Evolutionary conservation across 768 basidiomycete species (phyloP).

Genomic region (Tricholomella constricta): DNA sequence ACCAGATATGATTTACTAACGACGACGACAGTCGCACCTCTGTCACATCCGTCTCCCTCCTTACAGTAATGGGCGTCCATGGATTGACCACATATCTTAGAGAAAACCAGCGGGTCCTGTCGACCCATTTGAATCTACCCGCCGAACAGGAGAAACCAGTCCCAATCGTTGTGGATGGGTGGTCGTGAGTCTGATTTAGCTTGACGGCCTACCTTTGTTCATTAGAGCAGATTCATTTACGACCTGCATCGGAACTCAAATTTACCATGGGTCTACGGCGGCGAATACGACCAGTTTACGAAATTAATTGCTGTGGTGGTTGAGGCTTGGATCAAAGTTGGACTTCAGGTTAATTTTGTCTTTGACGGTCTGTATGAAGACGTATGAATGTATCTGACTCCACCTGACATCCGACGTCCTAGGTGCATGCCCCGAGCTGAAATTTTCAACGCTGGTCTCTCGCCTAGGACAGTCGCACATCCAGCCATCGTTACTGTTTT

Average conservation of each 20-base stretch:
- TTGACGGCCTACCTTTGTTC: conserved; percentile 7
- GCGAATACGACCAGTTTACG: conserved; percentile 67
- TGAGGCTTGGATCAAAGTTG: conserved; percentile 67
- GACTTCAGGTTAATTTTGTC: conserved; percentile 69
- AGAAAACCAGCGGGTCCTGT: conserved; percentile 47
- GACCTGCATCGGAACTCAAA: conserved; percentile 58
- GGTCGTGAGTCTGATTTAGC: conserved; percentile 67
- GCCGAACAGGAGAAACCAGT: conserved; percentile 27
- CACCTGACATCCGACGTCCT: conserved; percentile 12
- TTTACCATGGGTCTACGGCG: conserved; percentile 85
- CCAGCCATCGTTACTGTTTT: conserved; percentile 71
- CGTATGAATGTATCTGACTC: conserved; percentile 7
- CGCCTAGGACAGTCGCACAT: conserved; percentile 61
- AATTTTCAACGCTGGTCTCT: conserved; percentile 66
- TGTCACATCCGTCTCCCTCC: neutral
- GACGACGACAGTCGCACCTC: neutral
- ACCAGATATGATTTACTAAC: conserved; percentile 1
- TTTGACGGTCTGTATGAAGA: conserved; percentile 68
- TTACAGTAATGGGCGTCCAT: conserved; percentile 48
- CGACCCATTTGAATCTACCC: conserved; percentile 30
- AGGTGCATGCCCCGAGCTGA: conserved; percentile 75
- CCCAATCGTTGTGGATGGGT: conserved; percentile 76
- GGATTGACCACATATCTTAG: conserved; percentile 55
- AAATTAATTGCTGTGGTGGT: conserved; percentile 52
- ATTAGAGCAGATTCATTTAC: conserved; percentile 67